Conservation (phyloP, 2,329 filamentous ascomycete species). For the Neonectria ditissima region DNA sequence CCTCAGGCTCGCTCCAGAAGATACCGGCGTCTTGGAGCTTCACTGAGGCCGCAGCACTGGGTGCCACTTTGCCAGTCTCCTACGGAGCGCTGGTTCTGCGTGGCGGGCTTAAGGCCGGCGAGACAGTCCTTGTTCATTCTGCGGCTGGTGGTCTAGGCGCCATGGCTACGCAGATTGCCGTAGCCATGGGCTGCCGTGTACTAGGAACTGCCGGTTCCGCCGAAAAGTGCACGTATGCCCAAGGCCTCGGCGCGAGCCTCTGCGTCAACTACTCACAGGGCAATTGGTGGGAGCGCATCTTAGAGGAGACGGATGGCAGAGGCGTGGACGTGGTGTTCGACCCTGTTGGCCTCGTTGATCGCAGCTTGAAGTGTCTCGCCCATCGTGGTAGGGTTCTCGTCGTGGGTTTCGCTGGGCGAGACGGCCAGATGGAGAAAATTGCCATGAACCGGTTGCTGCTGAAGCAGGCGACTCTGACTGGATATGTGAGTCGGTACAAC, state of each 20-base stretch:
- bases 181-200: constrained; percentile 63
- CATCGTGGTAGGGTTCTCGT: constrained; percentile 67
- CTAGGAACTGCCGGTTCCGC: constrained; percentile 63
- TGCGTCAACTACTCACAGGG: constrained; percentile 55
- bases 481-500: constrained; percentile 57
- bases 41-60: constrained; percentile 64
- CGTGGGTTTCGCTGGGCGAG: constrained; percentile 68
- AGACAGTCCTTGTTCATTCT: constrained; percentile 66
- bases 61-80: constrained; percentile 64
- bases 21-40: constrained; percentile 60
- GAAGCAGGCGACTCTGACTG: constrained; percentile 64
- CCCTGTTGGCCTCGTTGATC: constrained; percentile 67
- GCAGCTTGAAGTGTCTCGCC: constrained; percentile 64
- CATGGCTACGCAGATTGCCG: constrained; percentile 67
- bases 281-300: constrained; percentile 64
- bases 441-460: constrained; percentile 66
- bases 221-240: constrained; percentile 58
- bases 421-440: constrained; percentile 64
- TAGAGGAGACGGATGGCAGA: constrained; percentile 57
- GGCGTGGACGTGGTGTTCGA: constrained; percentile 71
- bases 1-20: constrained; percentile 49
- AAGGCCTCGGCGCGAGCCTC: constrained; percentile 53
- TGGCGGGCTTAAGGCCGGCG: constrained; percentile 55
- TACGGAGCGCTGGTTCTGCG: constrained; percentile 62
- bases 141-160: constrained; percentile 67